Percentiles rank a stretch among this genome's conserved stretches.
phyloP scores from a whole-genome alignment of 805 yeast genomes.

The Monosporozyma aquatica region DNA sequence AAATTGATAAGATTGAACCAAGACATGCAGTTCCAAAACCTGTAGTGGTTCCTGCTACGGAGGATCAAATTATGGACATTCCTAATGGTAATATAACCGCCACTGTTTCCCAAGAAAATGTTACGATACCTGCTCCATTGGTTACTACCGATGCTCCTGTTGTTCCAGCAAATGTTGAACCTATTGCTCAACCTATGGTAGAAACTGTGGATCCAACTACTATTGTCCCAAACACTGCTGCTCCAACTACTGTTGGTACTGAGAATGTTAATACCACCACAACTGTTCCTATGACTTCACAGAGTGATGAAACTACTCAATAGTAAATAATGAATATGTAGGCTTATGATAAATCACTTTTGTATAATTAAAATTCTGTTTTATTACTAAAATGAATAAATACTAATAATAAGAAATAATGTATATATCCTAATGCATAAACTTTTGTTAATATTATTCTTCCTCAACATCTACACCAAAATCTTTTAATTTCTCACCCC shows the following conservation, averaged over 20 bases:
- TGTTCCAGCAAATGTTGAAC: not conserved
- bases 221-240: no score
- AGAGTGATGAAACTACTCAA: no score
- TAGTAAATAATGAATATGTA: no score
- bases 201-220: not conserved
- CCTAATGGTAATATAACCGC: not conserved
- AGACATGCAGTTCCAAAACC: not conserved
- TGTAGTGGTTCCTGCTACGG: no score
- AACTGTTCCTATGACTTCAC: no score
- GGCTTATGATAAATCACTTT: no score
- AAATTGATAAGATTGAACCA: slow-evolving; percentile 1
- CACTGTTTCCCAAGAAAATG: no score
- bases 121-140: not conserved
- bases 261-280: no score
- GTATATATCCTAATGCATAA: slow-evolving; percentile 9
- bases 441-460: slow-evolving; percentile 31
- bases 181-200: not conserved
- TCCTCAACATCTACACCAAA: slow-evolving; percentile 80
- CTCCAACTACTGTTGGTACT: no score
- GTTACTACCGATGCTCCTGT: not conserved
- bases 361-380: not conserved
- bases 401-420: not conserved
- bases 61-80: not conserved
- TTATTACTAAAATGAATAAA: no score
- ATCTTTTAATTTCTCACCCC: slow-evolving; percentile 79